Conservation (phyloP, 164 flowering plant genomes). For the Magnolia kwangsiensis region DNA sequence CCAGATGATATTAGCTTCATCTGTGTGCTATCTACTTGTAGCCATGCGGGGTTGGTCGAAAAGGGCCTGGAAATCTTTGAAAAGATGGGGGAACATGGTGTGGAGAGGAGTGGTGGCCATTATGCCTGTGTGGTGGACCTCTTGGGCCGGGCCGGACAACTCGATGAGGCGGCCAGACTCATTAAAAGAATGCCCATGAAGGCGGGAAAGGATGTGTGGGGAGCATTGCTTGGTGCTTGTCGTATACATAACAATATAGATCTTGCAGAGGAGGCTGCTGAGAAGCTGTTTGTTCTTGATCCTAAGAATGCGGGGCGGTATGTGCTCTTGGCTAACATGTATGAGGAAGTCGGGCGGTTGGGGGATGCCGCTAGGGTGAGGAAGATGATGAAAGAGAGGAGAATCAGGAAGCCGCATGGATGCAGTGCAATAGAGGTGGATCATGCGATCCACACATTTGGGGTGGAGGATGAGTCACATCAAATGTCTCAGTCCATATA, state of each 20-base stretch:
- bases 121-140: slow-evolving; percentile 46
- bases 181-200: slow-evolving; percentile 32
- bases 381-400: slow-evolving; percentile 32
- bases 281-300: slow-evolving; percentile 38
- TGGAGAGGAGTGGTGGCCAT: slow-evolving; percentile 26
- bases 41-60: slow-evolving; percentile 39
- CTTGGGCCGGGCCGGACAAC: slow-evolving; percentile 32
- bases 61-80: slow-evolving; percentile 29
- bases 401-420: slow-evolving; percentile 38
- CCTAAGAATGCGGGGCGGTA: slow-evolving; percentile 40
- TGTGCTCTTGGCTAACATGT: slow-evolving; percentile 36
- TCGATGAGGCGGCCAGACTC: slow-evolving; percentile 29
- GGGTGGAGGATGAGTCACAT: slow-evolving; percentile 40
- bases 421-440: slow-evolving; percentile 38
- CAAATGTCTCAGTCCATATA: slow-evolving; percentile 25
- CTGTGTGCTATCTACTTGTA: slow-evolving; percentile 37
- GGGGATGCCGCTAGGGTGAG: slow-evolving; percentile 41
- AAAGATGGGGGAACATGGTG: slow-evolving; percentile 29
- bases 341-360: slow-evolving; percentile 35
- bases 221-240: slow-evolving; percentile 48
- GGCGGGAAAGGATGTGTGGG: slow-evolving; percentile 37
- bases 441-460: slow-evolving; percentile 27
- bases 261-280: slow-evolving; percentile 37
- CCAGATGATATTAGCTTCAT: slow-evolving; percentile 31
- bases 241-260: slow-evolving; percentile 35